Evolutionary conservation across 306 rosid genomes (phyloP).

Genomic region (Cucurbita pepo): DNA sequence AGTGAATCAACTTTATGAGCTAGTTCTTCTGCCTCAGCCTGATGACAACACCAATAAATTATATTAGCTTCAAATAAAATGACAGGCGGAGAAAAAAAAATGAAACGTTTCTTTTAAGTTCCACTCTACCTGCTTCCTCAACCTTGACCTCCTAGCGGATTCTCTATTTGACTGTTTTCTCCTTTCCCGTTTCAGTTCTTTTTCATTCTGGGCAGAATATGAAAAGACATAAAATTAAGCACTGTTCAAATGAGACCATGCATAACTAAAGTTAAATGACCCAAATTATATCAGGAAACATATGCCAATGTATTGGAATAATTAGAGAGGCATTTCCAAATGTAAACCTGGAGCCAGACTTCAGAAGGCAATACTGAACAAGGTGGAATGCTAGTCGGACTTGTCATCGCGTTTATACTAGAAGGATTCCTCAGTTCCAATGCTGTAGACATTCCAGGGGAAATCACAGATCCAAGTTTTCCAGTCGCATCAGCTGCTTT

Average conservation of each 20-base stretch:
- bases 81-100: neutral
- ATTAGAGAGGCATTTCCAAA: neutral
- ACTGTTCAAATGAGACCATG: neutral
- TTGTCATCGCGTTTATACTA: conserved; percentile 20
- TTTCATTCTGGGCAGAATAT: conserved; percentile 47
- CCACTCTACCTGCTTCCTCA: conserved; percentile 80
- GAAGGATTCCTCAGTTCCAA: conserved; percentile 50
- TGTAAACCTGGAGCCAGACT: conserved; percentile 47
- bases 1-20: conserved; percentile 55
- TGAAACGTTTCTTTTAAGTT: neutral
- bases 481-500: conserved; percentile 20
- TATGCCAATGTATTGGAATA: neutral
- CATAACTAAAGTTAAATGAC: neutral
- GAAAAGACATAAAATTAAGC: neutral
- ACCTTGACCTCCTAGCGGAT: conserved; percentile 94
- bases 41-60: neutral
- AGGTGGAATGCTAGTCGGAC: conserved; percentile 18
- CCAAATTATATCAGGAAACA: neutral
- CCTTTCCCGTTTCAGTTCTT: conserved; percentile 81
- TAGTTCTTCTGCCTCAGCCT: conserved; percentile 89
- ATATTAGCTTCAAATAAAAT: neutral
- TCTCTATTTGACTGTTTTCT: conserved; percentile 97
- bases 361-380: conserved; percentile 53
- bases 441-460: conserved; percentile 47
- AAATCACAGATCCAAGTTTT: conserved; percentile 34